These are phyloP conservation scores for Wickerhamiella azyma DNA, from an alignment of 805 yeast species.

Conservation along the genomic window DNA sequence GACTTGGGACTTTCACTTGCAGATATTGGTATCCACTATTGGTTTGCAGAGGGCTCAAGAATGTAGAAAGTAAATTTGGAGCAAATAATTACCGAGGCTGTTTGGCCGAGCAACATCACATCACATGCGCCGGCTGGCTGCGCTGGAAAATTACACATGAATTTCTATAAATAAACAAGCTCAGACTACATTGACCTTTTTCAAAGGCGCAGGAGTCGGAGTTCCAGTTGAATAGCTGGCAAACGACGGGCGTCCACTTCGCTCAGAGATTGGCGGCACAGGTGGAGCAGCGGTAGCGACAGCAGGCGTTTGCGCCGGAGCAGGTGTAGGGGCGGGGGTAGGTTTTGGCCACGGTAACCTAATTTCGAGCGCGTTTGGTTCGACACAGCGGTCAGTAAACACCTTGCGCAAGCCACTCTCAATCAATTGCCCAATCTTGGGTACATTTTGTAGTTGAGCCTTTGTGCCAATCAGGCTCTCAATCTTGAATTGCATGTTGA, in stretches of 20 bases:
- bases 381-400: conserved; percentile 87
- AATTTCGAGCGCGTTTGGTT: conserved; percentile 81
- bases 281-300: background rate
- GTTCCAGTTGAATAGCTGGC: background rate
- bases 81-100: too few relatives aligned
- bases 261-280: background rate
- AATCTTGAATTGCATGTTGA: conserved; percentile 75
- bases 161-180: background rate
- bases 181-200: background rate
- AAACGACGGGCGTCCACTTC: conserved; percentile 1
- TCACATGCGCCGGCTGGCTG: too few relatives aligned
- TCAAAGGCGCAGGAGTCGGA: background rate
- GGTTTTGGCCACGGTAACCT: conserved; percentile 39
- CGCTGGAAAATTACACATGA: too few relatives aligned
- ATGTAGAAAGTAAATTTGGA: too few relatives aligned
- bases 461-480: conserved; percentile 84
- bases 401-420: conserved; percentile 73
- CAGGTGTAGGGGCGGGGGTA: background rate
- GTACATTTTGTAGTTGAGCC: conserved; percentile 83
- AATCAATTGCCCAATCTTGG: conserved; percentile 73
- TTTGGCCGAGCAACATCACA: too few relatives aligned
- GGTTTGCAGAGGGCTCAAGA: conserved; percentile 16
- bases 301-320: background rate
- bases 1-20: conserved; percentile 17
- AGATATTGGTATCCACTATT: conserved; percentile 24